These are phyloP conservation scores for Scortechinia acanthostroma DNA, from an alignment of 2,329 filamentous ascomycete genomes.

Conservation along the genomic window DNA sequence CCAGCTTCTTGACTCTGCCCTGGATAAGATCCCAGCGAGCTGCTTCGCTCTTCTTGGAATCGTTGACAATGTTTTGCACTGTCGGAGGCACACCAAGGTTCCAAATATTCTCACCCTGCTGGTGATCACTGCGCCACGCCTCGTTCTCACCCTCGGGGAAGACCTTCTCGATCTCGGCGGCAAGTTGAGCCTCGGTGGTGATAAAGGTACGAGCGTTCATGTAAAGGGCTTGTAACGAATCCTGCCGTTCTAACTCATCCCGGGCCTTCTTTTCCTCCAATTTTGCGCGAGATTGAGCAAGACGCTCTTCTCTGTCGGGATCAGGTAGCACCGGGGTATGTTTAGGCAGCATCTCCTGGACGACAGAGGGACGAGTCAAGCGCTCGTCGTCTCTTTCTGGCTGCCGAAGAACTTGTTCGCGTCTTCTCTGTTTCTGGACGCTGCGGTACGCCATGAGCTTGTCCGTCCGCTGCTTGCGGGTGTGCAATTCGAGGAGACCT, in stretches of 20 bases:
- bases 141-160: constrained; percentile 57
- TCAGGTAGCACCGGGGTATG: constrained; percentile 48
- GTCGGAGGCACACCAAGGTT: constrained; percentile 24
- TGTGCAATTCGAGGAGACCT: constrained; percentile 64
- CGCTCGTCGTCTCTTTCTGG: constrained; percentile 71
- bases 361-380: constrained; percentile 64
- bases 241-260: constrained; percentile 47
- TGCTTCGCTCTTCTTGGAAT: constrained; percentile 25
- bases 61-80: constrained; percentile 14
- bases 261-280: constrained; percentile 33
- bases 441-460: constrained; percentile 24
- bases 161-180: constrained; percentile 64
- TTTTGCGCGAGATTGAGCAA: constrained; percentile 29
- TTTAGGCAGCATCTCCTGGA: constrained; percentile 32
- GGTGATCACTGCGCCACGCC: constrained; percentile 27
- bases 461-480: constrained; percentile 46
- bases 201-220: constrained; percentile 85
- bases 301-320: constrained; percentile 49
- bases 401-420: constrained; percentile 42
- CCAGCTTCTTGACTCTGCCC: constrained; percentile 33
- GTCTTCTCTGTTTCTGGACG: constrained; percentile 33
- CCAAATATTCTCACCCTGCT: constrained; percentile 38
- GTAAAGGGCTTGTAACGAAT: constrained; percentile 80
- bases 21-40: constrained; percentile 16
- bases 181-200: constrained; percentile 70